Evolutionary conservation across 2,329 filamentous ascomycete species (phyloP), one percentile per base, ranked within the genome.

Genomic region (Ophiocordyceps polyrhachis-furcata): DNA sequence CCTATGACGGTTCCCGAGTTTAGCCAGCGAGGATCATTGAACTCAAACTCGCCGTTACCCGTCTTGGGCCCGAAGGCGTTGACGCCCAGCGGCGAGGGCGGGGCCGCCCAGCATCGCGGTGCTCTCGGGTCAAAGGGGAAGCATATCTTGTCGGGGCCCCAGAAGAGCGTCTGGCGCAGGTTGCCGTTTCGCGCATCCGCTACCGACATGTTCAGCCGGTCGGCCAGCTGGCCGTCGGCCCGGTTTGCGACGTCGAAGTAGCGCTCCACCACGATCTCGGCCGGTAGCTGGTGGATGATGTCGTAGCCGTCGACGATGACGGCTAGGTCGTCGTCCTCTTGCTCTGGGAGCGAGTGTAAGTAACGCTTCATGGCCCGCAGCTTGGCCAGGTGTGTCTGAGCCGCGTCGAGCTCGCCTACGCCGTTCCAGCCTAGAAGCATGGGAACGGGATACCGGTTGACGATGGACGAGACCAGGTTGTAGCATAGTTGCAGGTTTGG

Each of bases 261-360:
- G 40, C 79, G 69, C 49, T 70, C 62, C 23, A 83, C 68, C 50
- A 83, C 60, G 19, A 81, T 65, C 40, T 79, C 71, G 3, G 74
- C 70, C 0, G 77, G 76, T 2, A 83, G 62, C 55, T 83, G 79
- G 47, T 81, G 74, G 61, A 76, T 75, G 1, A 76, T 66, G 47
- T 82, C 75, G 55, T 74, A 70, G 1, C 72, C 76, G 54, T 83
- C 78, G 6, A 78, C 66, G 42, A 82, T 65, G 46, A 82, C 59
- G 8, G 81, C 68, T 25, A 84, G 58, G 54, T 83, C 79, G 19
- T 74, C 64, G 46, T 77, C 58, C 5, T 59, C 53, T 9, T 49
- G 52, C 2, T 44, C 29, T 9, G 47, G 46, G 3, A 63, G 50
- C 15, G 49, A 49, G 29, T 58, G 46, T 14, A 65, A 51, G 44